Evolutionary conservation across 208 protist species (phyloP), one percentile per base, ranked within the genome.

Genomic region (Crithidia expoeki): DNA sequence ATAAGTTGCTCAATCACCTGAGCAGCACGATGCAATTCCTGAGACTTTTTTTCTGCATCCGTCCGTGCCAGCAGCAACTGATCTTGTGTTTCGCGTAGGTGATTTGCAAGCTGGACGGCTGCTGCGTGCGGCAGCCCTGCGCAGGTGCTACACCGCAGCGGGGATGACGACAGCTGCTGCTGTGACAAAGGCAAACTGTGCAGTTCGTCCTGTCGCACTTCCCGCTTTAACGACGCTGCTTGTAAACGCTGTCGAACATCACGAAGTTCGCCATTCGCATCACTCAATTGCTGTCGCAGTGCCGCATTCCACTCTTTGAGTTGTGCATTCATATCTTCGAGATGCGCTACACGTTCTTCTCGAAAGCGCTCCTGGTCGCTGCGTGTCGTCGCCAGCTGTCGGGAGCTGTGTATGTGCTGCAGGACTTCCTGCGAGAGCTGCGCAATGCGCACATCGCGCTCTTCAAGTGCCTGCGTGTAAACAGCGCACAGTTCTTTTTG

Each of bases 401-500:
- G 71, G 2, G 71, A 16, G 9, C 57, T 55, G 28, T 84, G 70
- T 0, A 78, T 63, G 34, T 74, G n/a, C 23, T 76, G n/a, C n/a
- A 74, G 19, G 2, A 88, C 50, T 42, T 80, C 65, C 30, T 89
- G 80, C 0, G 79, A 81, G 3, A 89, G 72, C 59, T 87, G 83
- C 0, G 79, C 81, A 47, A 92, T 68, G 23, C 85, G 85, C 33
- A 91, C 63, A 47, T 91, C 85, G 12, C 85, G 72, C n/a, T 82
- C 64, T 33, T 91, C 83, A 34, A 88, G 51, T 0, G 80, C 72
- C 25, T 62, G 44, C 7, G 74, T 69, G 62, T 88, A 88, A 23
- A 88, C 61, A 0, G 60, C 46, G 6, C 72, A 70, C 46, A 89
- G 36, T 36, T 89, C 78, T 4, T 60, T 68, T 32, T 89, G 80